Conservation (phyloP, 1,139 yeast species). For the Blastobotrys illinoisensis region DNA sequence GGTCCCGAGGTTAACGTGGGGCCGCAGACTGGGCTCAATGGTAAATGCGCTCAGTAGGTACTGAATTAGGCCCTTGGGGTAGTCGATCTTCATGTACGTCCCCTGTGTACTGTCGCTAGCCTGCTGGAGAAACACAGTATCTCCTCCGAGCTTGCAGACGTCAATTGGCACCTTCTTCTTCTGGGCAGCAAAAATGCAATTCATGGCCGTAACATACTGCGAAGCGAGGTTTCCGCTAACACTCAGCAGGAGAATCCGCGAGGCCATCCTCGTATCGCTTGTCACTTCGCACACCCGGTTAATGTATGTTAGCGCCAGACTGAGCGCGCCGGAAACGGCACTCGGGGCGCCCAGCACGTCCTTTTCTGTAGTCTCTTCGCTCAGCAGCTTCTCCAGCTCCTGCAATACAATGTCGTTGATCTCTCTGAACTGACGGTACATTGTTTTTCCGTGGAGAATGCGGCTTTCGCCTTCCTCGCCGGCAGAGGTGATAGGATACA, state of each 20-base stretch:
- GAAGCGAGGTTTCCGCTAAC: conserved; percentile 73
- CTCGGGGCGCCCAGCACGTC: conserved; percentile 29
- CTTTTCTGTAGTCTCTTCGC: conserved; percentile 13
- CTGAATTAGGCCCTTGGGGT: conserved; percentile 76
- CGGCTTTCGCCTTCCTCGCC: conserved; percentile 14
- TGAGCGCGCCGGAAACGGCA: conserved; percentile 71
- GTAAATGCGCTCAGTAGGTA: conserved; percentile 58
- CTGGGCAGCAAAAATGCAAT: conserved; percentile 92
- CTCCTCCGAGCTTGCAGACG: conserved; percentile 74
- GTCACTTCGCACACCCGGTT: conserved; percentile 45
- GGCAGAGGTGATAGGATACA: conserved; percentile 50
- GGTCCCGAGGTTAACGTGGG: conserved; percentile 73
- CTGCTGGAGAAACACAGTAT: conserved; percentile 86
- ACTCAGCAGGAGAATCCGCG: conserved; percentile 69
- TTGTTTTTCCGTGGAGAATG: conserved; percentile 36
- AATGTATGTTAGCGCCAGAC: conserved; percentile 73
- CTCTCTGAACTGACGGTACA: conserved; percentile 82
- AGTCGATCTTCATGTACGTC: conserved; percentile 66
- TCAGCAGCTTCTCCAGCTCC: conserved; percentile 49
- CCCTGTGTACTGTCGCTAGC: conserved; percentile 96
- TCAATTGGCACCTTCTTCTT: conserved; percentile 80
- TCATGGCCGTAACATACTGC: conserved; percentile 91
- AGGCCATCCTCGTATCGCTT: conserved; percentile 42
- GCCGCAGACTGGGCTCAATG: conserved; percentile 77
- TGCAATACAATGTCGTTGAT: conserved; percentile 75